Conservation (phyloP, 2,329 filamentous ascomycete genomes). For the Lachnellula arida region DNA sequence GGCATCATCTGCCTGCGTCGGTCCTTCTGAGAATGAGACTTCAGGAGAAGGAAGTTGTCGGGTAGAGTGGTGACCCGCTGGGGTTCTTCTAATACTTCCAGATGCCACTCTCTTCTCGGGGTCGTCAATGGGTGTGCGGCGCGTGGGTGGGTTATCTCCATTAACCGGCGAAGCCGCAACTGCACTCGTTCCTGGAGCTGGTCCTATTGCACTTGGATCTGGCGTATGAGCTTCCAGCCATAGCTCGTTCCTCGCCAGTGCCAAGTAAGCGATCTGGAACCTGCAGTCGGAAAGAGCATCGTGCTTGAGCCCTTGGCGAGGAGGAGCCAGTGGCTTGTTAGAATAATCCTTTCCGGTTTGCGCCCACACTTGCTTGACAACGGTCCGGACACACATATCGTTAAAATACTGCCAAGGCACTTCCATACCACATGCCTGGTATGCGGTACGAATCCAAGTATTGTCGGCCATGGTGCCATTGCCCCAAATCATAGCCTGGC, state of each 20-base stretch:
- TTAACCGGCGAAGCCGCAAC: background rate
- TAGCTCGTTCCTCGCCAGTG: conserved; percentile 8
- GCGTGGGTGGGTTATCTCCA: background rate
- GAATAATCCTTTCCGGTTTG: conserved; percentile 8
- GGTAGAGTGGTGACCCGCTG: no score
- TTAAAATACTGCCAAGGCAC: conserved; percentile 14
- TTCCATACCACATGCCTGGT: conserved; percentile 10
- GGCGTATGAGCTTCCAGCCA: background rate
- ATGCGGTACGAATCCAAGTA: conserved; percentile 14
- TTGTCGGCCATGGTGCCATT: conserved; percentile 18
- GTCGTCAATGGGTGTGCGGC: no score
- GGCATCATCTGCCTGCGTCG: background rate
- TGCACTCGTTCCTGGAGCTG: background rate
- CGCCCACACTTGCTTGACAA: conserved; percentile 6
- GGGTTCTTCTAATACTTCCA: no score
- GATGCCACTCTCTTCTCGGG: no score
- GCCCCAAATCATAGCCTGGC: conserved; percentile 16
- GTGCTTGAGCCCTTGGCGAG: conserved; percentile 7
- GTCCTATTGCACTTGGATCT: background rate
- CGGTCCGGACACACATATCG: conserved; percentile 17
- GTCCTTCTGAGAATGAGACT: background rate
- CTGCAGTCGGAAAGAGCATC: conserved; percentile 17
- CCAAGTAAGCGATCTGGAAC: conserved; percentile 16
- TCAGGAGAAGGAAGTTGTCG: no score
- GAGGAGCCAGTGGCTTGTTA: background rate